A percentile compares a stretch with the other conserved stretches of the same genome.
Evolutionary conservation across 495 filamentous ascomycete genomes (phyloP).

Genomic region (Penicillium cosmopolitanum): DNA sequence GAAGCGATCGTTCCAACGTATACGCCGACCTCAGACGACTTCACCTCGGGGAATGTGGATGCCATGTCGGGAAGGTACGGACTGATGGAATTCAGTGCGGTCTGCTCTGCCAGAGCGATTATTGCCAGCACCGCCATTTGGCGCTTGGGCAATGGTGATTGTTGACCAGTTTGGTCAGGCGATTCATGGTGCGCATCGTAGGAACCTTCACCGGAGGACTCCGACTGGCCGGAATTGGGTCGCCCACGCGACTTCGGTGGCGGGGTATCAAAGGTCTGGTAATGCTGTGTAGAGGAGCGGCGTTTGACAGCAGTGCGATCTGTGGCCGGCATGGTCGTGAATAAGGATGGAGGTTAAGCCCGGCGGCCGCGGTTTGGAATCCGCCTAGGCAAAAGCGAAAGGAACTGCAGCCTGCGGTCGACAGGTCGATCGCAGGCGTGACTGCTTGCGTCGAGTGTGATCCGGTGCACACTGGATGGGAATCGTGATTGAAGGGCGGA

Average conservation of each 20-base stretch:
- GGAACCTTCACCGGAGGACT: slow-evolving; percentile 39
- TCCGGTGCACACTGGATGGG: neutral
- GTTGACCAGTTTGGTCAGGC: slow-evolving; percentile 27
- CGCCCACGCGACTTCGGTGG: slow-evolving; percentile 81
- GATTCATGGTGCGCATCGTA: slow-evolving; percentile 35
- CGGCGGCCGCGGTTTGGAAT: neutral
- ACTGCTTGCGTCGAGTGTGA: neutral
- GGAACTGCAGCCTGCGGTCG: slow-evolving; percentile 2
- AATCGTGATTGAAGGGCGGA: no score
- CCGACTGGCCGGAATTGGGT: slow-evolving; percentile 54
- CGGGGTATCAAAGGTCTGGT: slow-evolving; percentile 92
- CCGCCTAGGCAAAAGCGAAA: neutral
- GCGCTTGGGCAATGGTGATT: slow-evolving; percentile 76
- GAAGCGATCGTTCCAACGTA: slow-evolving; percentile 92
- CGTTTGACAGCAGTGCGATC: slow-evolving; percentile 51
- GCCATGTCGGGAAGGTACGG: slow-evolving; percentile 95
- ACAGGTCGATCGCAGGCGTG: neutral
- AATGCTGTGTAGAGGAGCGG: slow-evolving; percentile 75
- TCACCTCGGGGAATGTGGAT: slow-evolving; percentile 79
- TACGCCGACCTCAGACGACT: slow-evolving; percentile 70
- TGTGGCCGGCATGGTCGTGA: slow-evolving; percentile 32
- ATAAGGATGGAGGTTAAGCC: slow-evolving; percentile 4
- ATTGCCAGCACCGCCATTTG: slow-evolving; percentile 86
- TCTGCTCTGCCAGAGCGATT: slow-evolving; percentile 91
- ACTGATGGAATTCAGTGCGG: slow-evolving; percentile 93